These are phyloP conservation scores for Lolium rigidum DNA, from an alignment of 176 grass and related monocot species.

Conservation along the genomic window DNA sequence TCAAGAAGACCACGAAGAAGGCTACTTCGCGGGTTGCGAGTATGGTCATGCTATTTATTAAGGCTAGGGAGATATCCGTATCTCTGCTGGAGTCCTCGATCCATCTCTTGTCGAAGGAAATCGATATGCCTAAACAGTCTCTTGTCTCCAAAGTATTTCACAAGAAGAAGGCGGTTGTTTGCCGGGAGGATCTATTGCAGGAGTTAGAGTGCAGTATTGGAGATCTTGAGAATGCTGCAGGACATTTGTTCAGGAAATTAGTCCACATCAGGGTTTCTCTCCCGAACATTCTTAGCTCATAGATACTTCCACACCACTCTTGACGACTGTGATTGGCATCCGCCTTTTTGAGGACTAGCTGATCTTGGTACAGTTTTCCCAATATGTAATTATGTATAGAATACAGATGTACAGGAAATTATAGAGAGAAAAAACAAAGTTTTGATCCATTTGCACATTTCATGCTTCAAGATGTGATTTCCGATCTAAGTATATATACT, in stretches of 20 bases:
- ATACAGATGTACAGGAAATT: constrained; percentile 33
- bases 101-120: constrained; percentile 38
- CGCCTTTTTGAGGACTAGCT: constrained; percentile 42
- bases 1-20: background rate
- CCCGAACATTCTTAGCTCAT: constrained; percentile 47
- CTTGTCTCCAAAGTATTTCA: constrained; percentile 34
- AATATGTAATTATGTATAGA: constrained; percentile 18
- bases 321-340: constrained; percentile 34
- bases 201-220: constrained; percentile 34
- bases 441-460: constrained; percentile 27
- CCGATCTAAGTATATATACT: background rate
- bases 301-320: constrained; percentile 1
- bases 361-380: background rate
- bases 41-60: constrained; percentile 26
- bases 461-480: constrained; percentile 9
- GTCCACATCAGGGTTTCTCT: constrained; percentile 50
- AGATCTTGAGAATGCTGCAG: constrained; percentile 38
- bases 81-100: constrained; percentile 39
- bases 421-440: constrained; percentile 16
- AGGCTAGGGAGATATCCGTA: constrained; percentile 31
- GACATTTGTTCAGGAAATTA: constrained; percentile 28
- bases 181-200: constrained; percentile 40
- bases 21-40: background rate
- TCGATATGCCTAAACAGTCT: constrained; percentile 15
- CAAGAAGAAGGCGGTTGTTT: constrained; percentile 38